Evolutionary conservation across 495 filamentous ascomycete genomes (phyloP).

Genomic region (Stereocaulon alpinum): DNA sequence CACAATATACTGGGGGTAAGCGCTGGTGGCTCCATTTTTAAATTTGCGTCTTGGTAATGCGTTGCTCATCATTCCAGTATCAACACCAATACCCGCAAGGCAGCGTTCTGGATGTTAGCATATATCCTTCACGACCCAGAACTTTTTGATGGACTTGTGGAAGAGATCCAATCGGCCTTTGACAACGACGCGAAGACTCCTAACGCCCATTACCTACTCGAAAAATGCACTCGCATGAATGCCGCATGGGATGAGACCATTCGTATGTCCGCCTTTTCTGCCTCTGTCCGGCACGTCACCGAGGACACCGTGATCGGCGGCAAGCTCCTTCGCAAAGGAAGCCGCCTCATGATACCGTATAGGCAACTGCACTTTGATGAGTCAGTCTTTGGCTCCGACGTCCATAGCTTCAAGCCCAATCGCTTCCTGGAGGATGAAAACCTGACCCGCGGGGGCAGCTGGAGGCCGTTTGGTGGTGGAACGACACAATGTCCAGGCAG

Average conservation of each 20-base stretch:
- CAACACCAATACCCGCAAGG: slow-evolving; percentile 26
- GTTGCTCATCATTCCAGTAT: too few relatives aligned
- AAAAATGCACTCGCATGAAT: slow-evolving; percentile 20
- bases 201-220: slow-evolving; percentile 15
- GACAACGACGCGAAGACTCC: background rate
- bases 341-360: slow-evolving; percentile 21
- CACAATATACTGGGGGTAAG: background rate
- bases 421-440: slow-evolving; percentile 21
- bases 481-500: slow-evolving; percentile 34
- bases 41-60: too few relatives aligned
- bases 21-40: background rate
- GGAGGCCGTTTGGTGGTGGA: slow-evolving; percentile 34
- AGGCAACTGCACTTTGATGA: slow-evolving; percentile 24
- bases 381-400: slow-evolving; percentile 18
- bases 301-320: slow-evolving; percentile 15
- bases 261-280: slow-evolving; percentile 15
- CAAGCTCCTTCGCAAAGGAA: slow-evolving; percentile 17
- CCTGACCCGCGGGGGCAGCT: slow-evolving; percentile 14
- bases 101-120: slow-evolving; percentile 25
- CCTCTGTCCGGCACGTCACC: slow-evolving; percentile 16
- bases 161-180: slow-evolving; percentile 10
- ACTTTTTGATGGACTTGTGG: slow-evolving; percentile 15
- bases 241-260: slow-evolving; percentile 20
- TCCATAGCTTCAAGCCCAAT: slow-evolving; percentile 19
- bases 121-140: slow-evolving; percentile 17